phyloP scores from a whole-genome alignment of 805 yeast species.

The Yamadazyma endophytica region DNA sequence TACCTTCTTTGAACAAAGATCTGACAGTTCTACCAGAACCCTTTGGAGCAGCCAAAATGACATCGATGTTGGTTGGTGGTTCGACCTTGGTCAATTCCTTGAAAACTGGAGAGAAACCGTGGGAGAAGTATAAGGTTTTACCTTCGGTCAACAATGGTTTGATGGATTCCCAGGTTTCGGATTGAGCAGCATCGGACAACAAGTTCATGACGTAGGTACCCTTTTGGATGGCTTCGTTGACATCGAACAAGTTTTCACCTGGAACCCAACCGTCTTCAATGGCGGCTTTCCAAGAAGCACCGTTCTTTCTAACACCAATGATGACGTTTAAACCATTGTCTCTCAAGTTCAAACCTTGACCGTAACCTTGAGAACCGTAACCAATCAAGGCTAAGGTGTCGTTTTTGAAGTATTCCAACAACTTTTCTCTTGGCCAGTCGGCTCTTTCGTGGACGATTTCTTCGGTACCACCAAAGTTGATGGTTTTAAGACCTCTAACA shows the following conservation, averaged over 20 bases:
- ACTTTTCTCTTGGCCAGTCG: constrained; percentile 99
- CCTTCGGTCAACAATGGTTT: constrained; percentile 93
- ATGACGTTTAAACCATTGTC: constrained; percentile 98
- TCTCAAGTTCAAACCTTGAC: constrained; percentile 98
- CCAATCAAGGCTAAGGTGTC: constrained; percentile 97
- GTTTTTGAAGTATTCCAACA: constrained; percentile 93
- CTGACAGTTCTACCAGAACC: constrained; percentile 99
- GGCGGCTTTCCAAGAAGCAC: constrained; percentile 99
- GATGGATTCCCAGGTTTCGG: constrained; percentile 90
- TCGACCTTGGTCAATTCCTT: constrained; percentile 95
- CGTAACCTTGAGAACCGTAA: constrained; percentile 99
- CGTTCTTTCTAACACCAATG: constrained; percentile 96
- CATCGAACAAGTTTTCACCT: constrained; percentile 96
- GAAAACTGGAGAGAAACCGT: constrained; percentile 99
- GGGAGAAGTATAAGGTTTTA: constrained; percentile 97
- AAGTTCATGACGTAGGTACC: constrained; percentile 98
- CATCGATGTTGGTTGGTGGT: constrained; percentile 92
- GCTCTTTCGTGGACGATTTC: constrained; percentile 97
- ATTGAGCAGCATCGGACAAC: constrained; percentile 98
- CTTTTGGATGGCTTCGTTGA: constrained; percentile 83
- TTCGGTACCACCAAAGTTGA: constrained; percentile 93
- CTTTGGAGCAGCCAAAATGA: constrained; percentile 98
- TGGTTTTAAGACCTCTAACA: constrained; percentile 90
- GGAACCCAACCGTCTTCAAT: constrained; percentile 99
- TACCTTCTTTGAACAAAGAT: constrained; percentile 98